Evolutionary conservation across 441 rosid genomes (phyloP).

Genomic region (Erodium moschatum): DNA sequence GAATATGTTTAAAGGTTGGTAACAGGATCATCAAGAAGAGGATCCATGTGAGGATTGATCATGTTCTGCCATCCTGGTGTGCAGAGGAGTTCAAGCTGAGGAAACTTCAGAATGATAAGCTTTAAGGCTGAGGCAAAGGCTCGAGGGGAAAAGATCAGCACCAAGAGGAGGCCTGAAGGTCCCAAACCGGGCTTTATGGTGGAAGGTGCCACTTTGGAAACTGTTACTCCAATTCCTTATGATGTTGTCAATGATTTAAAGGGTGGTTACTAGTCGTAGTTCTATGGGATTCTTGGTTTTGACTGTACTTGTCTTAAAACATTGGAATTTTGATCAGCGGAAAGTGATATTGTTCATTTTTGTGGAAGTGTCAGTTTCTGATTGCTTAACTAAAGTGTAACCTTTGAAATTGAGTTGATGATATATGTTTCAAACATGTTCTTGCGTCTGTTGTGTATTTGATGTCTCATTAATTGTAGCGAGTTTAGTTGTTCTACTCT

Average conservation of each 20-base stretch:
- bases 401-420: background rate
- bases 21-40: conserved; percentile 17
- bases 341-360: background rate
- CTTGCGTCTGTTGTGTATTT: background rate
- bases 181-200: conserved; percentile 27
- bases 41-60: conserved; percentile 22
- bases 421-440: background rate
- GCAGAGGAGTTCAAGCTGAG: conserved; percentile 23
- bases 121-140: conserved; percentile 24
- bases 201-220: conserved; percentile 20
- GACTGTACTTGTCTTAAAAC: background rate
- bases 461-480: background rate
- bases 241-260: conserved; percentile 18
- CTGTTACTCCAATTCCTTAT: conserved; percentile 23
- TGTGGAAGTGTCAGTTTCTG: background rate
- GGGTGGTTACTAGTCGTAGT: conserved; percentile 18
- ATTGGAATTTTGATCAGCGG: background rate
- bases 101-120: conserved; percentile 17
- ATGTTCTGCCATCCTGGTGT: conserved; percentile 23
- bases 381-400: background rate
- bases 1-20: conserved; percentile 17
- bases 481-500: background rate
- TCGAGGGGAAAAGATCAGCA: conserved; percentile 23
- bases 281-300: background rate
- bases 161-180: conserved; percentile 22